Percentiles rank a stretch among this genome's conserved stretches.
phyloP scores from a whole-genome alignment of 2,329 filamentous ascomycete genomes.

The Xylaria hypoxylon region DNA sequence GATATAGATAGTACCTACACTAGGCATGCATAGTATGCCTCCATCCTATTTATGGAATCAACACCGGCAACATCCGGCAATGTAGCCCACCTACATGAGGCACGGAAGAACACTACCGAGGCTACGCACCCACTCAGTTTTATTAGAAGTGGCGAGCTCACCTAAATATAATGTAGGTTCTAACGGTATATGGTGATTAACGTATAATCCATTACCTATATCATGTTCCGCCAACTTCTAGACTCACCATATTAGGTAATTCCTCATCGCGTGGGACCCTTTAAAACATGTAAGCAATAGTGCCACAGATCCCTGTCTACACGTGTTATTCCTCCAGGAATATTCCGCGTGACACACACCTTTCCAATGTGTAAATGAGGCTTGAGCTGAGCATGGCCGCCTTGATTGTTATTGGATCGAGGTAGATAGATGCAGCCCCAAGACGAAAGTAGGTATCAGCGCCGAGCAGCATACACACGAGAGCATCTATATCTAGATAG shows the following conservation, averaged over 20 bases:
- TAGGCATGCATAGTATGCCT: too few relatives aligned
- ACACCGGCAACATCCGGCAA: too few relatives aligned
- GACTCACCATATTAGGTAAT: neutral
- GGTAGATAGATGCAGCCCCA: neutral
- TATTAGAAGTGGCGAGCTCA: too few relatives aligned
- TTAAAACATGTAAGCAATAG: neutral
- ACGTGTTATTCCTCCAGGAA: too few relatives aligned
- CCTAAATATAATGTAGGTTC: neutral
- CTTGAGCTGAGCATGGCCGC: slow-evolving; percentile 10
- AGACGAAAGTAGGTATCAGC: neutral
- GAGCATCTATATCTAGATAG: slow-evolving; percentile 16
- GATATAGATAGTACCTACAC: too few relatives aligned
- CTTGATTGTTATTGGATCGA: slow-evolving; percentile 19
- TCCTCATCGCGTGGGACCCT: neutral
- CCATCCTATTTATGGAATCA: neutral
- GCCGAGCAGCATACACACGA: neutral
- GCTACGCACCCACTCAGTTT: too few relatives aligned
- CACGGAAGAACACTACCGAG: too few relatives aligned
- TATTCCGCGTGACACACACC: too few relatives aligned
- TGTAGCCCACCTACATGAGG: too few relatives aligned
- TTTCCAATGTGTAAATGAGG: too few relatives aligned
- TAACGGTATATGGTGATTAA: neutral
- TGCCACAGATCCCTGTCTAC: slow-evolving; percentile 6
- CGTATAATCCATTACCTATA: slow-evolving; percentile 11
- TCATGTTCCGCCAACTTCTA: neutral